Base-by-base conservation (phyloP, 306 rosid genomes). In the Glycyrrhiza uralensis region DNA sequence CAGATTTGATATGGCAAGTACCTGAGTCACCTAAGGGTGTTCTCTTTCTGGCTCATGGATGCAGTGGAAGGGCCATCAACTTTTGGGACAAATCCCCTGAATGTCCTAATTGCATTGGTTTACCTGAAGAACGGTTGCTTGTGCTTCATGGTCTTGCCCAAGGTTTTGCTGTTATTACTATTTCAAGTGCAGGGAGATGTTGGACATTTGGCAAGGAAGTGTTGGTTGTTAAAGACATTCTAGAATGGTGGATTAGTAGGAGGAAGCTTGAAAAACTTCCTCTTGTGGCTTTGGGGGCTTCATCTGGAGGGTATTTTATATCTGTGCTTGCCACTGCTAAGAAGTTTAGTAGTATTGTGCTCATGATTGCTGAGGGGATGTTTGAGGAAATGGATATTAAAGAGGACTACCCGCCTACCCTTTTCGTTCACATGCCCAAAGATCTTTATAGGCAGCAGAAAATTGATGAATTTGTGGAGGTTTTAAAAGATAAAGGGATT, bases 381-480 rank as follows among this genome's bases (percentile, higher is more conserved):
- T 89, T 89, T 85, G 88, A 82, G 61, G 75, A 74, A 62, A 77
- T 91, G 13, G 88, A 86, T 39, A 20, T 86, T 24, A 66, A 68
- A 22, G 69, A 77, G 85, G 79, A 79, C 69, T 91, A 94, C 51
- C 96, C 97, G 0, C 90, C 97, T 38, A 87, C 90, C 24, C 87
- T 89, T 59, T 94, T 94, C 41, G 92, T 94, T 60, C 99, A 89
- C 85, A 94, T 94, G 99, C 99, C 95, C 0, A 94, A 91, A 76
- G 99, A 94, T 83, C 52, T 62, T 12, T n/a, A 14, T 46, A 85
- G 99, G 84, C 87, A 72, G 80, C 85, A 57, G 69, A 89, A 89
- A 81, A 87, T 94, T 42, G 87, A 79, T 52, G 77, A 81, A 46
- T 78, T 83, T 71, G 52, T 77, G 71, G 73, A 77, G 64, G n/a